These are phyloP conservation scores for Acer campestre DNA, from an alignment of 345 rosid genomes.

Conservation along the genomic window DNA sequence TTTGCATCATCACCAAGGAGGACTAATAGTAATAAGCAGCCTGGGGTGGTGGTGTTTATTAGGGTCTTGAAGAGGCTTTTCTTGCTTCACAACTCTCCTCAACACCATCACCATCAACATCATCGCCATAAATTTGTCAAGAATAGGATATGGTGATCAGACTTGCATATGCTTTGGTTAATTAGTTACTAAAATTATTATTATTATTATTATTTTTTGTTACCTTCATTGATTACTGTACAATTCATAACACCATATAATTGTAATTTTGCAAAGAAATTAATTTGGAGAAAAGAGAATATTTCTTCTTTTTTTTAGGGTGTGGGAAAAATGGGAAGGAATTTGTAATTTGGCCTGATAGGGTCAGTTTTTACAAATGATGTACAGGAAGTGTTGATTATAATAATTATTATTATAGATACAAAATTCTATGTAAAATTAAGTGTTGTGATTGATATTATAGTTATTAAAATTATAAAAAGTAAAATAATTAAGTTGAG, in stretches of 20 bases:
- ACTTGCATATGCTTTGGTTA: not conserved
- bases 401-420: not conserved
- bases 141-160: not conserved
- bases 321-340: no score
- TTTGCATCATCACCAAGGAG: constrained; percentile 18
- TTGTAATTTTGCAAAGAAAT: not conserved
- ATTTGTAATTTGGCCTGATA: no score
- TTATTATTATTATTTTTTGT: not conserved
- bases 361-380: no score
- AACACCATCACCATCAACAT: not conserved
- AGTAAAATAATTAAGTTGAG: no score
- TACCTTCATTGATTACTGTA: not conserved
- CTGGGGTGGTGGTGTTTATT: constrained; percentile 45
- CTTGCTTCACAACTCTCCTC: constrained; percentile 45
- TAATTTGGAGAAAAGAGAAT: not conserved
- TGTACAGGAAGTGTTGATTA: not conserved
- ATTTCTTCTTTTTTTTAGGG: no score
- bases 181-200: not conserved
- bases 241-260: not conserved
- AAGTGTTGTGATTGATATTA: not conserved
- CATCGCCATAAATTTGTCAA: not conserved
- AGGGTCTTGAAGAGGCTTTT: constrained; percentile 60
- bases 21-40: constrained; percentile 18
- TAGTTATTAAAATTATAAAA: not conserved
- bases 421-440: no score